Evolutionary conservation across 371 early-diverging fungal genomes (phyloP), one percentile per base, ranked within the genome.

Genomic region (Lichtheimia ramosa): DNA sequence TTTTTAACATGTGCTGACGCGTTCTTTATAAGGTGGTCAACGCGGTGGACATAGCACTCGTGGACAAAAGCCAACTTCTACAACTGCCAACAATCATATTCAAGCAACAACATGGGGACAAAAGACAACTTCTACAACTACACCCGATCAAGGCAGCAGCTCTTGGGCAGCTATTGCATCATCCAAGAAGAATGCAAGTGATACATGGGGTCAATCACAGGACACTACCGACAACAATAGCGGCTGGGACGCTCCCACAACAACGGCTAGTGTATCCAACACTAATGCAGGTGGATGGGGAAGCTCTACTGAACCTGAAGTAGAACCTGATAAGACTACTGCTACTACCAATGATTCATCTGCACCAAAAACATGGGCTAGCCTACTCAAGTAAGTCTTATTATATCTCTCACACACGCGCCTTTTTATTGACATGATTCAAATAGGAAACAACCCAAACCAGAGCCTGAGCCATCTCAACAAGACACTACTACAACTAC

Each of bases 321-420:
- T 34, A 54, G 56, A 55, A 55, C 18, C 56, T 34, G 20, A 39
- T 51, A 51, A 58, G 18, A 21, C 39, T 28, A 43, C 21, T 20
- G 15, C 40, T n/a, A 25, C 52, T 23, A 54, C 66, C 25, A 56
- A 73, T 3, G 69, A 68, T 49, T 64, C 70, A 50, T 81, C 77
- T 53, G 71, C 73, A 58, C 73, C 74, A 52, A 73, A 73, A 58
- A 65, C 91, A 50, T 91, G 91, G 91, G 91, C 91, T 61, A 87
- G 87, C 63, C 74, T 88, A 59, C 82, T 88, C 48, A 87, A 86
- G 89, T 89, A 71, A 61, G 84, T 76, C 27, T 51, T n/a, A 41
- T 25, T 3, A 49, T 40, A 2, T 25, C 21, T 18, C 18, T 7
- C 55, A 51, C 25, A 18, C 43, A 40, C 23, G 20, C 21, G n/a